These are phyloP conservation scores for Scenedesmus sp. DNA, from an alignment of 163 green algal species.

Conservation along the genomic window DNA sequence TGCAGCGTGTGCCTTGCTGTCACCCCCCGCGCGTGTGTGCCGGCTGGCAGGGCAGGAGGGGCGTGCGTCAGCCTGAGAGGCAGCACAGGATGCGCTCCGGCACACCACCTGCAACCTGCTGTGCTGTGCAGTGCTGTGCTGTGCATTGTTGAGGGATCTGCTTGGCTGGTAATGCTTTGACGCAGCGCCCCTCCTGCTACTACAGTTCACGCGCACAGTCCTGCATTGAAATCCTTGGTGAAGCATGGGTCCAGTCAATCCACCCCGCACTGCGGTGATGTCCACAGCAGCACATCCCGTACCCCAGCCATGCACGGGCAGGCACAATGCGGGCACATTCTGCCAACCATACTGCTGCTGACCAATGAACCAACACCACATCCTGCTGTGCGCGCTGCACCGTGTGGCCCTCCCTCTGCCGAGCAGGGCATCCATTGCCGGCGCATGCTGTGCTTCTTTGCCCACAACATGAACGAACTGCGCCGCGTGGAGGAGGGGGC, in stretches of 20 bases:
- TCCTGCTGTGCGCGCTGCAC: not conserved
- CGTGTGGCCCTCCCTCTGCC: not conserved
- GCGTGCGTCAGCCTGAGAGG: too few relatives aligned
- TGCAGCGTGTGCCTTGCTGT: not conserved
- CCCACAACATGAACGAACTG: not conserved
- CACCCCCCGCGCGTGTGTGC: too few relatives aligned
- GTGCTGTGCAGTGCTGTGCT: too few relatives aligned
- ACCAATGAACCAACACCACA: not conserved
- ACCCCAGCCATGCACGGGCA: not conserved
- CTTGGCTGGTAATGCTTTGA: too few relatives aligned
- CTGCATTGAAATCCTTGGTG: too few relatives aligned
- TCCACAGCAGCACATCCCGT: not conserved
- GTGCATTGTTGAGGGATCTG: too few relatives aligned
- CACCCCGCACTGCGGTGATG: not conserved
- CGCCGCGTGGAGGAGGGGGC: not conserved
- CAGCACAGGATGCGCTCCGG: too few relatives aligned
- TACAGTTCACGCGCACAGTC: too few relatives aligned
- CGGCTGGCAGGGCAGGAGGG: too few relatives aligned
- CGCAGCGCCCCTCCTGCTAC: too few relatives aligned
- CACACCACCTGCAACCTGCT: too few relatives aligned
- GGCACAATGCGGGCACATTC: not conserved
- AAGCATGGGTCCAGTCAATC: too few relatives aligned
- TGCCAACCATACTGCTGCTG: not conserved
- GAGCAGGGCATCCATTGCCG: not conserved
- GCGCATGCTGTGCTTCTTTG: slow-evolving; percentile 21